Evolutionary conservation across 2,329 filamentous ascomycete species (phyloP).

Genomic region (Xylariaceae sp.): DNA sequence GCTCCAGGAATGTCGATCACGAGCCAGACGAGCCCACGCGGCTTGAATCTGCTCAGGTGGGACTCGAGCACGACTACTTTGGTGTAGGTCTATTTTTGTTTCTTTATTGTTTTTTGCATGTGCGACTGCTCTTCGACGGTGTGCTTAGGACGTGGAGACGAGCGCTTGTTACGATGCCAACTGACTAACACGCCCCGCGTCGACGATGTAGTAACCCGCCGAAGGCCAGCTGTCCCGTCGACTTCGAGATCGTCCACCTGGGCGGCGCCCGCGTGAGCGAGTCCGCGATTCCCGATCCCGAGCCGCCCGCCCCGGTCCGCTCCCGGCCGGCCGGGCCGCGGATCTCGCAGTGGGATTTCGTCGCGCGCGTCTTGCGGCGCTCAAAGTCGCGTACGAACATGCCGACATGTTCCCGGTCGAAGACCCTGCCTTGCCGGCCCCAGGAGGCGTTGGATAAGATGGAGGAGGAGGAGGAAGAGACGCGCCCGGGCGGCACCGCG

Average conservation of each 20-base stretch:
- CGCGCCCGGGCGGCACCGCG: no score
- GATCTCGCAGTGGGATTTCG: slow-evolving; percentile 2
- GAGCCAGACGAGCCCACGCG: slow-evolving; percentile 15
- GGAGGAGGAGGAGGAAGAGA: neutral
- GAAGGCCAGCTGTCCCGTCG: no score
- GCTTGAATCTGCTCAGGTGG: slow-evolving; percentile 14
- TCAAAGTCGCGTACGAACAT: slow-evolving; percentile 17
- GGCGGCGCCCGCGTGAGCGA: slow-evolving; percentile 13
- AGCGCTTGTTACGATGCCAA: neutral
- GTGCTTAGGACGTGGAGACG: no score
- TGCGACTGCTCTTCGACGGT: no score
- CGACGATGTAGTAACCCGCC: no score
- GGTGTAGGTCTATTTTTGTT: slow-evolving; percentile 10
- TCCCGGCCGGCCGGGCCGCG: slow-evolving; percentile 5
- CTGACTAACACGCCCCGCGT: slow-evolving; percentile 5
- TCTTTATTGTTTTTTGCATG: no score
- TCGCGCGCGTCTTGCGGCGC: slow-evolving; percentile 10
- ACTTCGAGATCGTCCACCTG: slow-evolving; percentile 18
- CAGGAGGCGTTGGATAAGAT: slow-evolving; percentile 1
- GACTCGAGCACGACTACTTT: slow-evolving; percentile 10
- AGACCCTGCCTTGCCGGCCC: slow-evolving; percentile 6
- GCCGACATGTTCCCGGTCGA: slow-evolving; percentile 8
- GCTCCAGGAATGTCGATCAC: slow-evolving; percentile 14
- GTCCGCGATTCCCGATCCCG: slow-evolving; percentile 7
- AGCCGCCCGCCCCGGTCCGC: slow-evolving; percentile 8